Percentiles rank a stretch among this genome's conserved stretches.
Evolutionary conservation across 805 yeast genomes (phyloP).

Genomic region (Kodamaea leandrae): DNA sequence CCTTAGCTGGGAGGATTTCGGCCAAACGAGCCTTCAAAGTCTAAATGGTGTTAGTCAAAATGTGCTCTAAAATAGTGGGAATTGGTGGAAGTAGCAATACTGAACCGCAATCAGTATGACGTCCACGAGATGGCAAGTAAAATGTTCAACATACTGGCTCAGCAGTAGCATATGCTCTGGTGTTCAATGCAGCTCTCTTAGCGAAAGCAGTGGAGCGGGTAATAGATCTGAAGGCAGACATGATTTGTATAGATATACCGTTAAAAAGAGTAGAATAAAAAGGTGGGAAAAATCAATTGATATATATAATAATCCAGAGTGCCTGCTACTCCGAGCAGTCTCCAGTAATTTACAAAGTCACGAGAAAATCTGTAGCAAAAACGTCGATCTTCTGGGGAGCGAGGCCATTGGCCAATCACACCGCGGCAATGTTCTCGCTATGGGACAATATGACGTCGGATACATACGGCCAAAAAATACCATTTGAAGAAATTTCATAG

Average conservation of each 20-base stretch:
- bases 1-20: conserved; percentile 85
- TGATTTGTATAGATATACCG: conserved; percentile 15
- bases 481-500: conserved; percentile 4
- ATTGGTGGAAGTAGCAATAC: background rate
- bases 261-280: conserved; percentile 14
- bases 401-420: conserved; percentile 10
- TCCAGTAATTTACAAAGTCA: conserved; percentile 2
- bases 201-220: conserved; percentile 34
- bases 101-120: too few relatives aligned
- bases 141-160: conserved; percentile 32
- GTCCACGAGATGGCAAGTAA: too few relatives aligned
- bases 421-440: conserved; percentile 2
- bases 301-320: conserved; percentile 6
- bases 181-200: conserved; percentile 21
- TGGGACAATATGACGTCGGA: conserved; percentile 6
- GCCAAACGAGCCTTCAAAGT: conserved; percentile 94
- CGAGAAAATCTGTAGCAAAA: conserved; percentile 4
- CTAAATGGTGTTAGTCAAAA: conserved; percentile 32
- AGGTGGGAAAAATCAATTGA: conserved; percentile 16
- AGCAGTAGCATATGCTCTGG: conserved; percentile 35
- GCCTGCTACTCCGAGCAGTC: conserved; percentile 6
- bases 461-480: conserved; percentile 9
- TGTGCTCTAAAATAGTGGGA: background rate
- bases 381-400: conserved; percentile 6
- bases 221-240: conserved; percentile 38